Base-by-base conservation (phyloP, 768 basidiomycete genomes). In the Nidula microcarpa region DNA sequence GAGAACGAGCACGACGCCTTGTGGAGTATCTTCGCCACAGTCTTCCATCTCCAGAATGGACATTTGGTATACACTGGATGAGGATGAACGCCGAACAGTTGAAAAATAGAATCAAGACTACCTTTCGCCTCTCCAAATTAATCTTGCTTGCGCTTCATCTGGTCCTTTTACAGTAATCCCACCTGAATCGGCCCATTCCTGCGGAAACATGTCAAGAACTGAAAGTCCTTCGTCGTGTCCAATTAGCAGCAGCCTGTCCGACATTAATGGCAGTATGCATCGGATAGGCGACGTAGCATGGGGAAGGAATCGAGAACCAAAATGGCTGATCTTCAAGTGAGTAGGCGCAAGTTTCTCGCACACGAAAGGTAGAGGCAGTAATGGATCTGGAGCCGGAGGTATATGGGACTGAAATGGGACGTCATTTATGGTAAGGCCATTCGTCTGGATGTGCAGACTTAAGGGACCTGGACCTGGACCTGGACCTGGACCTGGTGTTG, bases 251-350 rank as follows among this genome's bases (percentile, higher is more conserved):
- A 89, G 65, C 49, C 77, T 75, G 56, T 88, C 82, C 16, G 78
- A 78, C 37, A 82, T 71, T 17, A 94, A 62, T 6, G 91, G 89
- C 33, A 94, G 75, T 9, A 92, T 65, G 66, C 87, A 87, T 52
- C 84, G 82, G 55, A 94, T 93, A 33, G 80, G 89, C 0, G 80
- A 76, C 2, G 81, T 87, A 13, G 90, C 72, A 60, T 94, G 91
- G 9, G 91, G 91, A 34, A 94, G 74, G 65, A 94, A 94, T 13
- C 91, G 80, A 16, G 91, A 93, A 17, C 91, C 91, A 63, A 94
- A 92, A 41, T 89, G 81, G 60, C 86, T 85, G 47, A 93, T 66
- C 56, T 78, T 79, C 17, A 91, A 69, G 60, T 84, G 88, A 1
- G 79, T 84, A 0, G 89, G 87, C 13, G 66, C 64, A n/a, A 82